These are phyloP conservation scores for Chamaecrista fasciculata DNA, from an alignment of 306 rosid genomes.

Conservation along the genomic window DNA sequence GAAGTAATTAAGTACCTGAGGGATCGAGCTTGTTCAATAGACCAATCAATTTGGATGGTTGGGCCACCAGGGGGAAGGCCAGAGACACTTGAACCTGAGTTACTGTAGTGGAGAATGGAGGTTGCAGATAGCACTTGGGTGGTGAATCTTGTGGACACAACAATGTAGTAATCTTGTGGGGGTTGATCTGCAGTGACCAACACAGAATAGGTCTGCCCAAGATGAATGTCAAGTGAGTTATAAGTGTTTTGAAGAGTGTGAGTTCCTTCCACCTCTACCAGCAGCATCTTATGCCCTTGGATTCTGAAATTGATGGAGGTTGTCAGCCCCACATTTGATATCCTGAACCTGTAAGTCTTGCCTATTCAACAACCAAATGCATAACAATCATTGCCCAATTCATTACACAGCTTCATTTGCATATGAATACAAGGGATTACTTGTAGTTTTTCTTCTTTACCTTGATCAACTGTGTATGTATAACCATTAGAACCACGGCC, in stretches of 20 bases:
- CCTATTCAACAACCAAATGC: constrained; percentile 47
- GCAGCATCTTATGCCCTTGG: constrained; percentile 73
- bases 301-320: constrained; percentile 80
- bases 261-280: constrained; percentile 91
- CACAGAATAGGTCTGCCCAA: constrained; percentile 79
- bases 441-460: constrained; percentile 12
- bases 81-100: constrained; percentile 54
- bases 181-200: constrained; percentile 84
- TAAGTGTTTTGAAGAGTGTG: constrained; percentile 77
- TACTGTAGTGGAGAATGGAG: constrained; percentile 65
- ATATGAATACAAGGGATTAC: not conserved
- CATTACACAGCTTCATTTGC: constrained; percentile 11
- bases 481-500: constrained; percentile 62
- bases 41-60: constrained; percentile 69
- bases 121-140: constrained; percentile 55
- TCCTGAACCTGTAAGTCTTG: constrained; percentile 71
- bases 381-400: not conserved
- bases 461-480: constrained; percentile 76
- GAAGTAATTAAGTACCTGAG: constrained; percentile 60
- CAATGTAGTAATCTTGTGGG: constrained; percentile 66
- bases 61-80: constrained; percentile 77
- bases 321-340: constrained; percentile 79
- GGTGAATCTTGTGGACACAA: constrained; percentile 67
- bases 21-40: constrained; percentile 78
- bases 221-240: constrained; percentile 76